These are phyloP conservation scores for Podospora pseudopauciseta DNA, from an alignment of 495 filamentous ascomycete species.

Conservation along the genomic window DNA sequence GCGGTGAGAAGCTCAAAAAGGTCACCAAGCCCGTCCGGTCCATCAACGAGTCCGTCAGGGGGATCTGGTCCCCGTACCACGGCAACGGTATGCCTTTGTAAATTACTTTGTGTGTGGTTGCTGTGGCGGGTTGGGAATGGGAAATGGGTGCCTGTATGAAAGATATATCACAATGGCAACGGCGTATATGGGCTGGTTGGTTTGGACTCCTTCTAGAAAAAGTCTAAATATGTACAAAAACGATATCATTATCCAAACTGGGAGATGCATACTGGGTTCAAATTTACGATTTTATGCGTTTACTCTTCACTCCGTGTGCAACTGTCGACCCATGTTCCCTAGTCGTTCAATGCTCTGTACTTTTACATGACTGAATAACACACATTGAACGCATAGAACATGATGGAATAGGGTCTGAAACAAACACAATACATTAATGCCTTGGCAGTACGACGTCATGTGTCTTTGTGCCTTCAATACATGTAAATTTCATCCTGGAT, in stretches of 20 bases:
- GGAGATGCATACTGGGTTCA: neutral
- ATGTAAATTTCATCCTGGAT: too few relatives aligned
- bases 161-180: neutral
- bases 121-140: neutral
- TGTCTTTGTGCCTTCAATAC: too few relatives aligned
- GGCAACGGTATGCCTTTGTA: slow-evolving; percentile 53
- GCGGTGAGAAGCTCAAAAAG: slow-evolving; percentile 76
- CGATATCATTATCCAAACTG: neutral
- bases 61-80: slow-evolving; percentile 92
- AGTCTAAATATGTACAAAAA: neutral
- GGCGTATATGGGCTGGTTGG: neutral
- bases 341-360: too few relatives aligned
- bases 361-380: too few relatives aligned
- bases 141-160: neutral
- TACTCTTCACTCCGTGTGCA: too few relatives aligned
- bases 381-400: too few relatives aligned
- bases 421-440: too few relatives aligned
- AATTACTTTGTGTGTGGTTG: slow-evolving; percentile 3
- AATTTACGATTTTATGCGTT: neutral
- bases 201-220: neutral
- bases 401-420: too few relatives aligned
- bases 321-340: too few relatives aligned
- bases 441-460: too few relatives aligned
- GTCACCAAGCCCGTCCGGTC: slow-evolving; percentile 78
- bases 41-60: slow-evolving; percentile 88